Evolutionary conservation across 768 basidiomycete genomes (phyloP).

Genomic region (Pluteus cervinus): DNA sequence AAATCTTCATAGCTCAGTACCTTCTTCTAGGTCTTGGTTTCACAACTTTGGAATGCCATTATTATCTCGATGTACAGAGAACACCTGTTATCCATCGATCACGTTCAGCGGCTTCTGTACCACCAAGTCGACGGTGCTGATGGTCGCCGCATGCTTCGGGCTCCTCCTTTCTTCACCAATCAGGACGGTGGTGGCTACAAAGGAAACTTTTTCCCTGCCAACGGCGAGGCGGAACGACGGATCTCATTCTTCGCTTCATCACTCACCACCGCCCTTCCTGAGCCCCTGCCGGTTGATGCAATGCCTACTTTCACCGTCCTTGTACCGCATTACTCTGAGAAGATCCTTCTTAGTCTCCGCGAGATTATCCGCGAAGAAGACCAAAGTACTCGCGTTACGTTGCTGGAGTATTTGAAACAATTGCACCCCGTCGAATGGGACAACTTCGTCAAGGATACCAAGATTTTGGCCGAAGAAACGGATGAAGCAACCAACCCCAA

Average conservation of each 20-base stretch:
- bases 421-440: slow-evolving; percentile 99
- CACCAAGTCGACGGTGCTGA: slow-evolving; percentile 92
- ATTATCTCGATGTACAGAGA: slow-evolving; percentile 99
- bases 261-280: slow-evolving; percentile 90
- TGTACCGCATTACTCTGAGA: slow-evolving; percentile 98
- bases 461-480: slow-evolving; percentile 93
- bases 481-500: slow-evolving; percentile 53
- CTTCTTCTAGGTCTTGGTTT: slow-evolving; percentile 70
- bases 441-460: slow-evolving; percentile 99
- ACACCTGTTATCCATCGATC: slow-evolving; percentile 94
- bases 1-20: not conserved
- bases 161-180: slow-evolving; percentile 97
- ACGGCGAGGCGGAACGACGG: slow-evolving; percentile 94
- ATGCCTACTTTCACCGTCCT: slow-evolving; percentile 99
- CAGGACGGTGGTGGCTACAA: slow-evolving; percentile 70
- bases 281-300: slow-evolving; percentile 92
- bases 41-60: slow-evolving; percentile 98
- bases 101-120: slow-evolving; percentile 95
- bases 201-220: slow-evolving; percentile 86
- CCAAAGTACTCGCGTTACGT: slow-evolving; percentile 91
- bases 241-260: slow-evolving; percentile 99
- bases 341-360: slow-evolving; percentile 91
- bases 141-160: slow-evolving; percentile 87
- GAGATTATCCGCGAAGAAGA: slow-evolving; percentile 99
- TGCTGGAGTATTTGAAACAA: slow-evolving; percentile 97